phyloP scores from a whole-genome alignment of 176 grass and related monocot genomes.

The Carex cristatella region DNA sequence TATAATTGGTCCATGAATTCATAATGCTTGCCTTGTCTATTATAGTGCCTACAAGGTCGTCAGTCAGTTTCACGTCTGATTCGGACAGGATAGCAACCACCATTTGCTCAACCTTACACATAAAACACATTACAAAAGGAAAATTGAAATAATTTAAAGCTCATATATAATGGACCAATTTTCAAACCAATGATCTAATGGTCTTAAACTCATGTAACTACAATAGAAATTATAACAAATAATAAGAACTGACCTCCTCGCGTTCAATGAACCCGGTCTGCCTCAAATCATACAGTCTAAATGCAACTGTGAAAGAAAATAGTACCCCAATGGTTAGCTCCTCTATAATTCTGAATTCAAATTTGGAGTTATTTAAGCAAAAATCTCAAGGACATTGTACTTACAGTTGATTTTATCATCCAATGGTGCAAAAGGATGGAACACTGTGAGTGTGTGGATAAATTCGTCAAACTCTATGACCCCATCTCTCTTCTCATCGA shows the following conservation, averaged over 20 bases:
- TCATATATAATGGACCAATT: not conserved
- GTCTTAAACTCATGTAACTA: not conserved
- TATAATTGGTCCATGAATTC: not conserved
- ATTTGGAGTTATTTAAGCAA: not conserved
- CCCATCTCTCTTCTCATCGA: constrained; percentile 88
- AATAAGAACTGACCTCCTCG: constrained; percentile 46
- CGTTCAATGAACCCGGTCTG: constrained; percentile 82
- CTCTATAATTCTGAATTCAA: not conserved
- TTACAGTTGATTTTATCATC: constrained; percentile 85
- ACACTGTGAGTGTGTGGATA: constrained; percentile 70
- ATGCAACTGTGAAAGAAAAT: constrained; percentile 63
- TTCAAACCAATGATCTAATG: not conserved
- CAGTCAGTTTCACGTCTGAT: constrained; percentile 50
- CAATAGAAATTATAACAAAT: not conserved
- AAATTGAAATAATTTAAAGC: not conserved
- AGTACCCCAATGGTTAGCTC: not conserved
- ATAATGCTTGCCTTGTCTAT: constrained; percentile 52
- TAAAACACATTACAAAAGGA: not conserved
- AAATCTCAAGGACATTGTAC: not conserved
- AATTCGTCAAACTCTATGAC: constrained; percentile 90
- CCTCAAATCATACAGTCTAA: constrained; percentile 80
- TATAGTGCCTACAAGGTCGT: constrained; percentile 65
- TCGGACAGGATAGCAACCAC: constrained; percentile 73
- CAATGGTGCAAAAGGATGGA: constrained; percentile 63
- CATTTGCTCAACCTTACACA: constrained; percentile 78